Conservation (phyloP, 306 rosid genomes). For the Cicer chorassanicum region DNA sequence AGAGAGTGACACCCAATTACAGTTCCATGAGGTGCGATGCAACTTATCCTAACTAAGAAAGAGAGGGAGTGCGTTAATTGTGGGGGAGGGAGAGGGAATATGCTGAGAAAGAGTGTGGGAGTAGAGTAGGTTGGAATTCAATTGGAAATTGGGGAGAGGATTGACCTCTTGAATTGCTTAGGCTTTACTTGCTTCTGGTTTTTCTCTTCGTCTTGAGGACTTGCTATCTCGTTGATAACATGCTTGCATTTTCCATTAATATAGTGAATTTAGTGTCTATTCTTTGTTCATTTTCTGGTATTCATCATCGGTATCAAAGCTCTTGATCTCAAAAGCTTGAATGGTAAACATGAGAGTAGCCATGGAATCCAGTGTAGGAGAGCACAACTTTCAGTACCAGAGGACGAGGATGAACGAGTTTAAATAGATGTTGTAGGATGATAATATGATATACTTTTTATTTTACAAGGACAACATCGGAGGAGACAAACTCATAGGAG, state of each 20-base stretch:
- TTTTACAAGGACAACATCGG: background rate
- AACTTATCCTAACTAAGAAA: background rate
- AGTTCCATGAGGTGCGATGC: background rate
- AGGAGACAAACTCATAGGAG: background rate
- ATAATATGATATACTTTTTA: background rate
- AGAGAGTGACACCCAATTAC: background rate
- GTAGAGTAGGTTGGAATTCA: constrained; percentile 11
- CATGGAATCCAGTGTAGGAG: background rate
- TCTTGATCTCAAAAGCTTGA: background rate
- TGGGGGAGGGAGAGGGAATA: background rate
- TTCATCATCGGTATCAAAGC: background rate
- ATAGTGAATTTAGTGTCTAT: background rate
- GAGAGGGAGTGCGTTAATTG: background rate
- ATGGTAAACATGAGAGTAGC: constrained; percentile 5
- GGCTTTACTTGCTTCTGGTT: background rate
- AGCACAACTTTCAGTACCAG: background rate
- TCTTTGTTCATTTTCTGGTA: background rate
- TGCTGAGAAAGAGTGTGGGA: background rate
- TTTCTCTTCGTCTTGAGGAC: background rate
- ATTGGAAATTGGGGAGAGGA: background rate
- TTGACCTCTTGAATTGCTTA: background rate
- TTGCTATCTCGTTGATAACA: background rate
- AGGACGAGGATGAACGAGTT: background rate
- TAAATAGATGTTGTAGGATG: background rate
- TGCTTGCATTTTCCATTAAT: background rate